Percentiles rank a stretch among this genome's conserved stretches.
These are phyloP conservation scores for Daedalea quercina DNA, from an alignment of 768 basidiomycete genomes.

Conservation along the genomic window DNA sequence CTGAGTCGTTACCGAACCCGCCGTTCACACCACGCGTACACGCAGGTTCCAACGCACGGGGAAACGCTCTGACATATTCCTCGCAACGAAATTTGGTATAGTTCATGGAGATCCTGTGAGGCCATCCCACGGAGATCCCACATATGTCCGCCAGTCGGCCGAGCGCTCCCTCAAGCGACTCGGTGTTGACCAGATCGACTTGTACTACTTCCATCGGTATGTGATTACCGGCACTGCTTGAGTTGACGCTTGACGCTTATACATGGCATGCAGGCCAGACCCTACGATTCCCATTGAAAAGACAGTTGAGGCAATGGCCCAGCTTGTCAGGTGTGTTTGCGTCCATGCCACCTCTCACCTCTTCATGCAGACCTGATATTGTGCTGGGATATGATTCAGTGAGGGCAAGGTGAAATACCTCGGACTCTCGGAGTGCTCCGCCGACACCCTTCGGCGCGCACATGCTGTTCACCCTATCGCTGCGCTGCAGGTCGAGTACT, in stretches of 20 bases:
- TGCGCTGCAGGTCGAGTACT: constrained; percentile 39
- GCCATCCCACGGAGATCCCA: constrained; percentile 29
- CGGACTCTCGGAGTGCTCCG: constrained; percentile 25
- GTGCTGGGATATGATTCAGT: constrained; percentile 9
- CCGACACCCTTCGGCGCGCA: constrained; percentile 18
- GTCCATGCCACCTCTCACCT: too few species aligned
- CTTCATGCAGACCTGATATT: too few species aligned
- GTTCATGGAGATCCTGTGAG: constrained; percentile 17
- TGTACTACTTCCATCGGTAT: constrained; percentile 34
- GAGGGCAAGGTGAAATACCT: constrained; percentile 22
- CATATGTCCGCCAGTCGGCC: constrained; percentile 32
- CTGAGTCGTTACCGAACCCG: too few species aligned
- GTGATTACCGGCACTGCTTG: constrained; percentile 19
- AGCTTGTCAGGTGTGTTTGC: constrained; percentile 19
- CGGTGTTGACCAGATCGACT: constrained; percentile 29
- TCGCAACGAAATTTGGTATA: constrained; percentile 54
- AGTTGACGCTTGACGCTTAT: too few species aligned
- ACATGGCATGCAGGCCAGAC: constrained; percentile 23
- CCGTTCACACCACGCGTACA: too few species aligned
- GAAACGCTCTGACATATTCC: constrained; percentile 44
- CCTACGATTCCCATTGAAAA: constrained; percentile 19
- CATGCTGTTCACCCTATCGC: constrained; percentile 39
- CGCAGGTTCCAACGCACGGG: constrained; percentile 7
- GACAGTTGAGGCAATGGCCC: constrained; percentile 20
- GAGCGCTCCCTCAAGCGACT: constrained; percentile 33